Evolutionary conservation across 1,284 basidiomycete genomes (phyloP).

Genomic region (Termitomyces sp.): DNA sequence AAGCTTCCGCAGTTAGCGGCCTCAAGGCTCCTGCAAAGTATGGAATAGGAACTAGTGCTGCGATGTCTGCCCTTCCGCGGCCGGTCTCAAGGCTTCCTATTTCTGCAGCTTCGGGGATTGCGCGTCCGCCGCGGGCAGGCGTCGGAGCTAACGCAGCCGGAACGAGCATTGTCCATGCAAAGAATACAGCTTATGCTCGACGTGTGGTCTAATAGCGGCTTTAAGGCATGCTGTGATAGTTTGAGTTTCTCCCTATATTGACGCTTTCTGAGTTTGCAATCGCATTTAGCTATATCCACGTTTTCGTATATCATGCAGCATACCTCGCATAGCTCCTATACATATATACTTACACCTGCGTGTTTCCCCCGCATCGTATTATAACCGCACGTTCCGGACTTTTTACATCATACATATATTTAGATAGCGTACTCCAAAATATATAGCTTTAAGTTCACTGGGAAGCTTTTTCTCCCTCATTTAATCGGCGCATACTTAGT

Average conservation of each 20-base stretch:
- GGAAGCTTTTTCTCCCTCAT: no score
- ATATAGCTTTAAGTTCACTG: neutral
- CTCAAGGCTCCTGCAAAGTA: slow-evolving; percentile 23
- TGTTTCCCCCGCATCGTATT: neutral
- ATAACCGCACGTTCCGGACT: neutral
- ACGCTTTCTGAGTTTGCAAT: slow-evolving; percentile 2
- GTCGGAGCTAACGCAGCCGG: neutral
- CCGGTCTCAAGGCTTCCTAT: slow-evolving; percentile 15
- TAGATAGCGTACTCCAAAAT: neutral
- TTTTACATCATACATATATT: neutral
- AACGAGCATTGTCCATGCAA: neutral
- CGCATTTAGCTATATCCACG: slow-evolving; percentile 7
- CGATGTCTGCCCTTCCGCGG: slow-evolving; percentile 13
- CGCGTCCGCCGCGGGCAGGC: slow-evolving; percentile 11
- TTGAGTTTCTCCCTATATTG: neutral
- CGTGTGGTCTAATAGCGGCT: slow-evolving; percentile 10
- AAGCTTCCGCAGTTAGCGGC: slow-evolving; percentile 15
- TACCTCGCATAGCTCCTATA: slow-evolving; percentile 1
- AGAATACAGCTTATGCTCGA: slow-evolving; percentile 6
- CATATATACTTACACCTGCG: slow-evolving; percentile 3
- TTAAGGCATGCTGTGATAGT: neutral
- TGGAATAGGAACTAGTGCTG: slow-evolving; percentile 6
- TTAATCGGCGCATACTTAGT: no score
- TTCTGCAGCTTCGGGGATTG: slow-evolving; percentile 8
- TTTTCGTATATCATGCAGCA: slow-evolving; percentile 10